These are phyloP conservation scores for Glomus cerebriforme DNA, from an alignment of 192 early-diverging fungal genomes.

Conservation along the genomic window DNA sequence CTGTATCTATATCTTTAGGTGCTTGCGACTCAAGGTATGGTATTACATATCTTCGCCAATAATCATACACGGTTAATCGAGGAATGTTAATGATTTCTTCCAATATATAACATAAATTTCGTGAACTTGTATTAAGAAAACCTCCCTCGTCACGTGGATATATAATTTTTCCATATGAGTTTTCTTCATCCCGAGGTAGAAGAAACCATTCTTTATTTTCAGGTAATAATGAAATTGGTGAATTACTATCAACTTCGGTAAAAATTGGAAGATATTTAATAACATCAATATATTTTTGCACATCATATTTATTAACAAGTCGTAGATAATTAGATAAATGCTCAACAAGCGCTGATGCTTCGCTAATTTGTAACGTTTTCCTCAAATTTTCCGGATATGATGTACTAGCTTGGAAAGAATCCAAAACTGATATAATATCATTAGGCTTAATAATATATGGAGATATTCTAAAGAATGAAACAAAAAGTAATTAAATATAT, in stretches of 20 bases:
- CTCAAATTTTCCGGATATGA: background rate
- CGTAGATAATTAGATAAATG: background rate
- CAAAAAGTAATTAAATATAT: background rate
- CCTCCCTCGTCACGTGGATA: background rate
- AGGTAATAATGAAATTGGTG: background rate
- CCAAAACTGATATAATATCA: background rate
- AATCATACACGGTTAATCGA: background rate
- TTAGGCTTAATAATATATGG: background rate
- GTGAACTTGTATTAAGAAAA: background rate
- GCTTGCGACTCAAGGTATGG: background rate
- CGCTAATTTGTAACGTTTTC: background rate
- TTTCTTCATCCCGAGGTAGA: background rate
- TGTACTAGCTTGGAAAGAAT: background rate
- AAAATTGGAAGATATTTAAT: conserved; percentile 2
- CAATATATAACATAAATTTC: background rate
- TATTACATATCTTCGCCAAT: conserved; percentile 3
- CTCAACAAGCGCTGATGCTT: background rate
- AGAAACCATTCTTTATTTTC: background rate
- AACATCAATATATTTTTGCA: background rate
- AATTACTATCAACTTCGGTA: background rate
- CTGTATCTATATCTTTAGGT: background rate
- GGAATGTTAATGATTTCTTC: conserved; percentile 2
- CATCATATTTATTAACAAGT: background rate
- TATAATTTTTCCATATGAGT: background rate
- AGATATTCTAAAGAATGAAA: background rate